Conservation (phyloP, 2,329 filamentous ascomycete species). For the Cryphonectria carpinicola region DNA sequence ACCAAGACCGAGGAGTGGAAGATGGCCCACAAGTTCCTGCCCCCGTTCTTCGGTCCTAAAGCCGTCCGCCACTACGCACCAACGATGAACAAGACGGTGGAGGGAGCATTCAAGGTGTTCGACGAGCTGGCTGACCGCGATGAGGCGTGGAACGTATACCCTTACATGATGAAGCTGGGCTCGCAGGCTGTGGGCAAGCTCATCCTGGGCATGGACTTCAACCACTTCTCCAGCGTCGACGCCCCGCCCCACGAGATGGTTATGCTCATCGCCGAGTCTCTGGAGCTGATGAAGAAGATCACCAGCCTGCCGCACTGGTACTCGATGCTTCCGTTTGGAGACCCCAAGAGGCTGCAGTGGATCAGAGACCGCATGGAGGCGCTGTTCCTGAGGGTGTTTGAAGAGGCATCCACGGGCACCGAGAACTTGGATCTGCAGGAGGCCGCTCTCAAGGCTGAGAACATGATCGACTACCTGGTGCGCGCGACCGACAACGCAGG, state of each 20-base stretch:
- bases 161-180: constrained; percentile 54
- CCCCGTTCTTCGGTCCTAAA: constrained; percentile 61
- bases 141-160: constrained; percentile 53
- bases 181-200: constrained; percentile 50
- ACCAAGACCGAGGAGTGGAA: constrained; percentile 55
- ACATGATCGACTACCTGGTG: constrained; percentile 53
- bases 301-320: constrained; percentile 61
- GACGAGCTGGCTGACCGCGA: constrained; percentile 54
- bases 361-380: constrained; percentile 39
- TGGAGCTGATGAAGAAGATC: constrained; percentile 64
- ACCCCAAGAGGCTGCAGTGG: constrained; percentile 49
- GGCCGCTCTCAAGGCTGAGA: constrained; percentile 53
- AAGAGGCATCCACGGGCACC: constrained; percentile 42
- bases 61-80: constrained; percentile 65
- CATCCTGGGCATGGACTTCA: constrained; percentile 49
- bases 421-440: constrained; percentile 50
- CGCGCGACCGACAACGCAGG: constrained; percentile 59
- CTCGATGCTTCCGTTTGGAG: constrained; percentile 59
- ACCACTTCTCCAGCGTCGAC: constrained; percentile 49
- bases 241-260: constrained; percentile 57
- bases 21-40: constrained; percentile 63
- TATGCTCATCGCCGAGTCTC: constrained; percentile 49
- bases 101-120: constrained; percentile 54
- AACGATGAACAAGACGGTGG: constrained; percentile 59
- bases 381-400: constrained; percentile 45